A percentile compares a stretch with the other conserved stretches of the same genome.
Conservation (phyloP, 371 early-diverging fungal genomes). For the Neoconidiobolus thromboides region DNA sequence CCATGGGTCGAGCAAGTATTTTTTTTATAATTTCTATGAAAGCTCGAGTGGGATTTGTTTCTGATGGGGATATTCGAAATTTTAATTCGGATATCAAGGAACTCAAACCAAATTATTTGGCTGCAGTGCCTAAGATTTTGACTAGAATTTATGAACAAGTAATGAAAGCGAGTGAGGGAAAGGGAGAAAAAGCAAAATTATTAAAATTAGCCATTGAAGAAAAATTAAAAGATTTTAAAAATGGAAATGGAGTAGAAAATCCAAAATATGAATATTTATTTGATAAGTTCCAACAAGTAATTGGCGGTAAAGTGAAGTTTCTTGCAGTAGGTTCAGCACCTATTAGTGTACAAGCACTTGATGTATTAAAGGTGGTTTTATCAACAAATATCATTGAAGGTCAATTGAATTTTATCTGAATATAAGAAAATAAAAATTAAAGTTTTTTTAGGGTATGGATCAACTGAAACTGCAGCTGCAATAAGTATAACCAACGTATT, state of each 20-base stretch:
- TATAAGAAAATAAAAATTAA: slow-evolving; percentile 16
- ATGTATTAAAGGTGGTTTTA: slow-evolving; percentile 75
- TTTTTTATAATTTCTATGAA: slow-evolving; percentile 22
- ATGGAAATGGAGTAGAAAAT: slow-evolving; percentile 38
- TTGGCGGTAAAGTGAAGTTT: slow-evolving; percentile 76
- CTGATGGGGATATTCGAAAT: slow-evolving; percentile 45
- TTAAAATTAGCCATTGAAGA: slow-evolving; percentile 38
- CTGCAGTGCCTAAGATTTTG: slow-evolving; percentile 74
- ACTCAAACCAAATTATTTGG: slow-evolving; percentile 67
- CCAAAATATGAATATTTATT: slow-evolving; percentile 88
- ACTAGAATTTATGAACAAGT: slow-evolving; percentile 76
- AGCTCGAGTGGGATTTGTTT: slow-evolving; percentile 55
- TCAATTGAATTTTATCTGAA: not conserved
- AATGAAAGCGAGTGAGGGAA: slow-evolving; percentile 37
- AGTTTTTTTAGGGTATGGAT: slow-evolving; percentile 11
- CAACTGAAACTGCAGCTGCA: not conserved
- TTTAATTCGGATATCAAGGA: slow-evolving; percentile 63
- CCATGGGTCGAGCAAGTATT: slow-evolving; percentile 60
- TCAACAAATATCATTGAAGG: slow-evolving; percentile 32
- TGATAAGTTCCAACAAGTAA: slow-evolving; percentile 53
- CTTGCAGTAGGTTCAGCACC: slow-evolving; percentile 87
- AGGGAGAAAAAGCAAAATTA: slow-evolving; percentile 30
- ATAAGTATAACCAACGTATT: not conserved
- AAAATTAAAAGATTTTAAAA: slow-evolving; percentile 34
- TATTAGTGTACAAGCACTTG: slow-evolving; percentile 57